Conservation (phyloP, 257 asterid species). For the Solanum lycopersicoides region DNA sequence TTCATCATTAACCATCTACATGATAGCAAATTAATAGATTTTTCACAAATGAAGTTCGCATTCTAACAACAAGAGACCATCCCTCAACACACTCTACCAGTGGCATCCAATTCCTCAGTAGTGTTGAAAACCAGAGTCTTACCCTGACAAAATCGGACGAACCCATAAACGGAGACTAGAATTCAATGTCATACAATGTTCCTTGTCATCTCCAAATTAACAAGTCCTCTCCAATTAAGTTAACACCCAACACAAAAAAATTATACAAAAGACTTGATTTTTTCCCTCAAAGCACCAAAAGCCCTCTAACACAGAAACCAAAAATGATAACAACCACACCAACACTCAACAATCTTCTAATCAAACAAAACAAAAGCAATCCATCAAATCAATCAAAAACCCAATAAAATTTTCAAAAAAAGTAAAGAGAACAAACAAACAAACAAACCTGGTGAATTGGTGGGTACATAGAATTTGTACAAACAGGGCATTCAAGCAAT, state of each 20-base stretch:
- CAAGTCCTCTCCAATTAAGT: not conserved
- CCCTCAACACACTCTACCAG: not conserved
- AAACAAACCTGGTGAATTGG: constrained; percentile 73
- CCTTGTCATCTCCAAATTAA: not conserved
- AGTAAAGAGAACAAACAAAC: not conserved
- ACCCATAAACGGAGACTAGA: not conserved
- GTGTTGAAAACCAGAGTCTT: not conserved
- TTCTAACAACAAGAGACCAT: not conserved
- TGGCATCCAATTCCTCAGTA: not conserved
- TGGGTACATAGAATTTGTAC: constrained; percentile 88
- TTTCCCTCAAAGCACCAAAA: not conserved
- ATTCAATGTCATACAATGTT: not conserved
- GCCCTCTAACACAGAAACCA: not conserved
- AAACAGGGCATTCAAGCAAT: constrained; percentile 87
- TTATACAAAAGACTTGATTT: not conserved
- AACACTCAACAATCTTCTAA: not conserved
- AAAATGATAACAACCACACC: not conserved
- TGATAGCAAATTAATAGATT: not conserved
- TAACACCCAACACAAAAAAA: not conserved
- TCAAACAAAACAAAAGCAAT: not conserved
- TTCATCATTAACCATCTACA: not conserved
- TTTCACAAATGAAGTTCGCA: not conserved
- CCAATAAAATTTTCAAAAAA: not conserved
- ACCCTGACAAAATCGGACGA: not conserved
- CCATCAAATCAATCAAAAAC: not conserved